Evolutionary conservation across 2,329 filamentous ascomycete species (phyloP), one percentile per base, ranked within the genome.

Genomic region (Bipolaris victoriae): DNA sequence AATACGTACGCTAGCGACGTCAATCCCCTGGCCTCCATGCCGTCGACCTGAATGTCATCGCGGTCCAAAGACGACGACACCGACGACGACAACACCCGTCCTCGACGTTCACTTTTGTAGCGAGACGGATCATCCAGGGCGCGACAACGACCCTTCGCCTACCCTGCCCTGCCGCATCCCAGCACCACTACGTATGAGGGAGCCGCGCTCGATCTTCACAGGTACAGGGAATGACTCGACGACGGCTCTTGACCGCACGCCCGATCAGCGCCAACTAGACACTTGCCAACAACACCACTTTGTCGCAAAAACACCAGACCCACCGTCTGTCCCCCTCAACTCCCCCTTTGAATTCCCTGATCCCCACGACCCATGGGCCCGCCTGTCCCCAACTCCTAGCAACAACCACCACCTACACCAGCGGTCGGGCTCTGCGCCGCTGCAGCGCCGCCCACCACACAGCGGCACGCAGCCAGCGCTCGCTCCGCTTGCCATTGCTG

Each of bases 401-500:
- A 69, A 35, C 52, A 45, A 48, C 48, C 44, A 56, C 58, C 55
- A 57, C 29, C 44, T 47, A 37, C 51, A 49, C 52, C 56, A 46
- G 36, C 63, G 46, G 44, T 61, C 60, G 24, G 57, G 39, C 48
- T 62, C 64, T 47, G 57, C 59, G 50, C 50, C 61, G 20, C 57
- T 57, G 35, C 53, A 45, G 46, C 49, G 48, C 49, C 55, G 52
- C 39, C 49, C 58, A 33, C 51, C 39, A 15, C 45, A 35, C 47
- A 43, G 36, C 24, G 55, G 49, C 44, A 45, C 24, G 13, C 54
- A 47, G 11, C 18, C 40, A 16, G 45, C 58, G 5, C 61, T 39
- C 31, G 67, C 68, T 13, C 66, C 65, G 40, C 60, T 66, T 31
- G 52, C 63, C 3, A 49, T 65, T 24, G 58, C 62, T 29, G 66